Conservation (phyloP, 306 rosid species). For the Arachis stenosperma region DNA sequence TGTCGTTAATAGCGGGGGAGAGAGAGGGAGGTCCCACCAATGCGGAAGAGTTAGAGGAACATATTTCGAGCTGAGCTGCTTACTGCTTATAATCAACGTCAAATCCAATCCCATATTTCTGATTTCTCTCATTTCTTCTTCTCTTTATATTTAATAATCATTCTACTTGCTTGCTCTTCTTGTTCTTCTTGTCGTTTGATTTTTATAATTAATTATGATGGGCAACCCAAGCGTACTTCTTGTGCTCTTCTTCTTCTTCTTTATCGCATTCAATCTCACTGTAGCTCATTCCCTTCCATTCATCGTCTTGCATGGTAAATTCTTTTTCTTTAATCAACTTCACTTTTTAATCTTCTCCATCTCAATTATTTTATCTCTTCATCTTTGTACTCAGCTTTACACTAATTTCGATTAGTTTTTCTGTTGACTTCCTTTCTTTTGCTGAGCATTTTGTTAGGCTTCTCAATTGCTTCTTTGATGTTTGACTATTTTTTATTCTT, state of each 20-base stretch:
- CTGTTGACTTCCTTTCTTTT: too few relatives aligned
- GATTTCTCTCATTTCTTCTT: too few relatives aligned
- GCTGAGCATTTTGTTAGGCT: too few relatives aligned
- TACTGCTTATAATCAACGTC: too few relatives aligned
- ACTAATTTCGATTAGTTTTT: background rate
- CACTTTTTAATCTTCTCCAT: background rate
- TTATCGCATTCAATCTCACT: background rate
- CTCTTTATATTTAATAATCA: too few relatives aligned
- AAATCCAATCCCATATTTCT: too few relatives aligned
- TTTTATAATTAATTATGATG: background rate
- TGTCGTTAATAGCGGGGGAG: too few relatives aligned
- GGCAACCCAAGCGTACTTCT: background rate
- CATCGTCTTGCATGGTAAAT: background rate
- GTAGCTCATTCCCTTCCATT: background rate
- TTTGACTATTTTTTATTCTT: too few relatives aligned
- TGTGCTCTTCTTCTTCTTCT: background rate
- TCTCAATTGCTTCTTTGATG: background rate
- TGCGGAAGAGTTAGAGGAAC: too few relatives aligned
- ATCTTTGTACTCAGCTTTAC: background rate
- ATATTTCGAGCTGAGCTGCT: too few relatives aligned
- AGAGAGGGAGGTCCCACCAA: too few relatives aligned
- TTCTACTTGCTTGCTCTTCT: too few relatives aligned
- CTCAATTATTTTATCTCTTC: background rate
- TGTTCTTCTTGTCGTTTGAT: background rate
- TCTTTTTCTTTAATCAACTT: background rate